Conservation (phyloP, 495 filamentous ascomycete species). For the Viridothelium virens region DNA sequence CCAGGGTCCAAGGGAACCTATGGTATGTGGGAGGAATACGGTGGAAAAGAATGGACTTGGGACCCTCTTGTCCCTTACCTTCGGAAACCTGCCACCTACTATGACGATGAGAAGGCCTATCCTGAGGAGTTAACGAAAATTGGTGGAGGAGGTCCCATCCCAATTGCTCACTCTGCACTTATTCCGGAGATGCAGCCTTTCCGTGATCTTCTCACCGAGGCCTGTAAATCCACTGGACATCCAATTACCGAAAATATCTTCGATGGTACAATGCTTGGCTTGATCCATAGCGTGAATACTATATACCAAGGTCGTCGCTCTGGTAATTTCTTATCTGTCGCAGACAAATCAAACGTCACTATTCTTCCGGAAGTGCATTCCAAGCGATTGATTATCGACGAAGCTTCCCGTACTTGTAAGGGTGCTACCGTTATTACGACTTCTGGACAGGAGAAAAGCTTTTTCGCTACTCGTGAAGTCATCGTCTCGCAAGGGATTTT, state of each 20-base stretch:
- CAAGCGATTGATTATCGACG: no score
- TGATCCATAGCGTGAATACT: neutral
- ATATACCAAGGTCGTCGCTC: neutral
- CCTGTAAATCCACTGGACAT: neutral
- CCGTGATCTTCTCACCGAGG: neutral
- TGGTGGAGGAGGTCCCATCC: neutral
- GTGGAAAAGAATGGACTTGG: neutral
- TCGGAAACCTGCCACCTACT: neutral
- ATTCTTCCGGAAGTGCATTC: neutral
- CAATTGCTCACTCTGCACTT: neutral
- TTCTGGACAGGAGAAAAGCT: constrained; percentile 38
- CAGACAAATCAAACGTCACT: neutral
- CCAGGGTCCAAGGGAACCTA: neutral
- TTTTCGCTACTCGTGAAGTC: constrained; percentile 40
- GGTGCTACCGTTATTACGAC: no score
- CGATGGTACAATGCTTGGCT: neutral
- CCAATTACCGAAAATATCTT: neutral
- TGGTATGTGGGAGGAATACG: neutral
- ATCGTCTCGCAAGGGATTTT: constrained; percentile 44
- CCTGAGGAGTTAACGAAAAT: no score
- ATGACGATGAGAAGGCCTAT: neutral
- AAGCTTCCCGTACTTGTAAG: no score
- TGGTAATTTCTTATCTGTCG: neutral
- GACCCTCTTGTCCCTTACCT: neutral
- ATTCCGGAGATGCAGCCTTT: neutral